Evolutionary conservation across 306 rosid genomes (phyloP).

Genomic region (Acacia crassicarpa): DNA sequence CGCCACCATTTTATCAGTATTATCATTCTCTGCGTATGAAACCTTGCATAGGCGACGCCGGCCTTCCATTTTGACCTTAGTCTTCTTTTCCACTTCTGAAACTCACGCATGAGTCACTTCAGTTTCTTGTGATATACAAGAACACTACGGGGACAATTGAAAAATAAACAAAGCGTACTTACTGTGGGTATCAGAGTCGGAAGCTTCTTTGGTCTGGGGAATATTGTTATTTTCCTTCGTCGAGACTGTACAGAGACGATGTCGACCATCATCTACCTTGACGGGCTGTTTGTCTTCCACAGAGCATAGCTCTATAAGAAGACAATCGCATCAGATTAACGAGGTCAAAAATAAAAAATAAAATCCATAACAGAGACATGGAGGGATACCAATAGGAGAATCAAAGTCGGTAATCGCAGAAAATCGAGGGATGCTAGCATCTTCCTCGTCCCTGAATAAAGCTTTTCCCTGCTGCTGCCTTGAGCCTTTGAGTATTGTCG

Average conservation of each 20-base stretch:
- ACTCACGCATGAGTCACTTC: neutral
- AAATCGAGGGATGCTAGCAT: constrained; percentile 41
- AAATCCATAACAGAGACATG: neutral
- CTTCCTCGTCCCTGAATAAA: constrained; percentile 4
- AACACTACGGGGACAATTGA: neutral
- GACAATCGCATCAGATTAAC: neutral
- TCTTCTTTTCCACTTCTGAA: constrained; percentile 46
- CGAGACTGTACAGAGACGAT: neutral
- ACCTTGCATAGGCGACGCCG: constrained; percentile 84
- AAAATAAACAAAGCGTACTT: neutral
- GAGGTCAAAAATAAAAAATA: neutral
- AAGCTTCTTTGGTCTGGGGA: constrained; percentile 20
- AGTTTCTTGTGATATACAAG: neutral
- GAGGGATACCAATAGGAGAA: constrained; percentile 45
- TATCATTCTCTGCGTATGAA: constrained; percentile 33
- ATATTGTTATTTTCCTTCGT: neutral
- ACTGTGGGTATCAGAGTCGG: constrained; percentile 17
- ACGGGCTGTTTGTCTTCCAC: neutral
- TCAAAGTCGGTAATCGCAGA: constrained; percentile 59
- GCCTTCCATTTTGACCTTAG: constrained; percentile 68
- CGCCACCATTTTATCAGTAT: constrained; percentile 21
- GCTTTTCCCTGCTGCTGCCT: neutral
- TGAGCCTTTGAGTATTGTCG: neutral
- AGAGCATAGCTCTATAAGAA: neutral
- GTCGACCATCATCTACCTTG: neutral